Evolutionary conservation across 805 yeast genomes (phyloP).

Genomic region (Candida incommunis): DNA sequence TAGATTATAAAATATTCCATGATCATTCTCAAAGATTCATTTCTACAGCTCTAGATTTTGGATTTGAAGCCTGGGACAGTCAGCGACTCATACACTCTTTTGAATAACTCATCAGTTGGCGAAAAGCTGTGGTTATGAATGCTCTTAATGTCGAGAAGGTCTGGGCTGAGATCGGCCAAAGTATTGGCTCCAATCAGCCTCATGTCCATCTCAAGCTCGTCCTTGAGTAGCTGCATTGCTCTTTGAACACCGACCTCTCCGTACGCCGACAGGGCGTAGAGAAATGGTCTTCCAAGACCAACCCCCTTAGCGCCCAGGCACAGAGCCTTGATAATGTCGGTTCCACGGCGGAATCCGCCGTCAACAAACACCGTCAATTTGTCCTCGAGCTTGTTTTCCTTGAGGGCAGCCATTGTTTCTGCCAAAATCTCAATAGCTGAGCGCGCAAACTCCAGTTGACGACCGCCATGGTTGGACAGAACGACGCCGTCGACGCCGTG

Average conservation of each 20-base stretch:
- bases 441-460: slow-evolving; percentile 74
- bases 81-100: slow-evolving; percentile 42
- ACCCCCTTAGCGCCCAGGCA: slow-evolving; percentile 65
- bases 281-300: slow-evolving; percentile 64
- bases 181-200: slow-evolving; percentile 59
- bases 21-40: too few species aligned
- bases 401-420: slow-evolving; percentile 43
- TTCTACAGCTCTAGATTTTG: slow-evolving; percentile 11
- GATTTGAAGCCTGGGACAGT: slow-evolving; percentile 36
- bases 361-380: slow-evolving; percentile 54
- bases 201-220: slow-evolving; percentile 67
- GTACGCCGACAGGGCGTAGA: slow-evolving; percentile 67
- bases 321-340: slow-evolving; percentile 64
- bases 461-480: slow-evolving; percentile 78
- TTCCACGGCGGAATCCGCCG: slow-evolving; percentile 67
- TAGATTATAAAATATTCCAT: too few species aligned
- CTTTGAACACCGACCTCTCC: slow-evolving; percentile 61
- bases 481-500: slow-evolving; percentile 68
- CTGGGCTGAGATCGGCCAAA: slow-evolving; percentile 44
- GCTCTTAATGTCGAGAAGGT: slow-evolving; percentile 43
- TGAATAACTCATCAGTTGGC: slow-evolving; percentile 43
- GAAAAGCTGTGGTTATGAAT: slow-evolving; percentile 25
- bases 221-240: slow-evolving; percentile 52
- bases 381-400: slow-evolving; percentile 19
- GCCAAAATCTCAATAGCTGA: slow-evolving; percentile 59